Percentiles rank a stretch among this genome's conserved stretches.
phyloP scores from a whole-genome alignment of 1,284 basidiomycete species.

The Chalciporus piperatoides region DNA sequence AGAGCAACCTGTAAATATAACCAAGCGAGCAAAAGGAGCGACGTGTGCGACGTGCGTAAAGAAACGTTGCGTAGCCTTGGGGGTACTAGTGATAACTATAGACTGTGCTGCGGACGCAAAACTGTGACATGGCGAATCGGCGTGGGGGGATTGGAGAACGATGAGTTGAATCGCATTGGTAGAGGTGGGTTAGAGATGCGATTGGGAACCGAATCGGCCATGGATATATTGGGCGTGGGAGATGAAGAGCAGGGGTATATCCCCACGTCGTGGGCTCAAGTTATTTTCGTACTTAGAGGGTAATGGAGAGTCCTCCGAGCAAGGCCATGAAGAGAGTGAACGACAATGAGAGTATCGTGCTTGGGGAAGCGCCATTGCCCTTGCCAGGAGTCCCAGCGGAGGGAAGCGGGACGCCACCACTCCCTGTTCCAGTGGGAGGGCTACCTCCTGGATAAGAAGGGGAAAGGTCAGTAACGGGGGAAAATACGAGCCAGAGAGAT shows the following conservation, averaged over 20 bases:
- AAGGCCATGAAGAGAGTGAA: constrained; percentile 11
- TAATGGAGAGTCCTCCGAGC: constrained; percentile 12
- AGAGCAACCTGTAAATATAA: not conserved
- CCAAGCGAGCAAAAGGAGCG: not conserved
- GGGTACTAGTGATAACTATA: not conserved
- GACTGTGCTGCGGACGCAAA: not conserved
- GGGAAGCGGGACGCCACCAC: not conserved
- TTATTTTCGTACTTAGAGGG: constrained; percentile 6
- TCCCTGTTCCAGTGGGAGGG: not conserved
- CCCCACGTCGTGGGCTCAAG: not conserved
- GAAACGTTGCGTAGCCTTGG: not conserved
- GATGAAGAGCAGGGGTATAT: not conserved
- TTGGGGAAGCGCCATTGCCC: not conserved
- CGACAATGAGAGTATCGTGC: constrained; percentile 9
- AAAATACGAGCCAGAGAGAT: not conserved
- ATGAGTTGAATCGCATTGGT: not conserved
- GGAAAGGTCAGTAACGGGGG: not conserved
- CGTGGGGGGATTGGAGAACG: not conserved
- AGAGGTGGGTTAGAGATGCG: not conserved
- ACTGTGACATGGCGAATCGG: not conserved
- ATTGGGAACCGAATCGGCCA: not conserved
- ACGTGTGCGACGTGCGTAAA: not conserved
- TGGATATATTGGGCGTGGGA: not conserved
- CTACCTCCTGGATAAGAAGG: not conserved
- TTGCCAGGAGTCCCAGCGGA: not conserved